These are phyloP conservation scores for Leersia perrieri DNA, from an alignment of 176 grass and related monocot genomes.

Conservation along the genomic window DNA sequence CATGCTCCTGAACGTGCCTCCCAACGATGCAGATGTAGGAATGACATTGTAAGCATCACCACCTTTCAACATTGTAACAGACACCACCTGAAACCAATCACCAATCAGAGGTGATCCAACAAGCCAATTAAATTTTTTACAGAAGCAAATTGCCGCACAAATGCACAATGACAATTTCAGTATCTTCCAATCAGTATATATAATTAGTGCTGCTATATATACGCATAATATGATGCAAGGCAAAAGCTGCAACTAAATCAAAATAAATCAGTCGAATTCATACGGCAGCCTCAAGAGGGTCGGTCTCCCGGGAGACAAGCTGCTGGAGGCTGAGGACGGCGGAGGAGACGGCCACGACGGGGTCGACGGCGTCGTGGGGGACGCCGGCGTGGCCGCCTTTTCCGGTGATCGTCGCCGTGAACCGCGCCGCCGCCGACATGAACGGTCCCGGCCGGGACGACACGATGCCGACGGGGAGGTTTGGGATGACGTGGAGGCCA, in stretches of 20 bases:
- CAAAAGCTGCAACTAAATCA: neutral
- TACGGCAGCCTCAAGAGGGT: constrained; percentile 36
- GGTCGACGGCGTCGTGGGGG: constrained; percentile 40
- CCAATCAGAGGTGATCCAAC: neutral
- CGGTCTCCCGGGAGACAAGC: constrained; percentile 31
- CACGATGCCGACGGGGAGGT: constrained; percentile 15
- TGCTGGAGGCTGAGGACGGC: constrained; percentile 51
- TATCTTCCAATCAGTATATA: no score
- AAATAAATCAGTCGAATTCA: neutral
- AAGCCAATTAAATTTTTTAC: no score
- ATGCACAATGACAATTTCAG: no score
- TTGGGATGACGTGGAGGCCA: constrained; percentile 32
- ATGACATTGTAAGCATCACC: constrained; percentile 77
- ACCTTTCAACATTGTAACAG: constrained; percentile 43
- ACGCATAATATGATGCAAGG: neutral
- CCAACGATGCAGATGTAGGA: constrained; percentile 52
- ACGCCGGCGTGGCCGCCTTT: constrained; percentile 46
- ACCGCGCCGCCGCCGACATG: constrained; percentile 30
- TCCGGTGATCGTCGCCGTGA: constrained; percentile 13
- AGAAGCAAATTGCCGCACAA: no score
- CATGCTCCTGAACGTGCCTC: constrained; percentile 69
- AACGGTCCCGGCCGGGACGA: constrained; percentile 33
- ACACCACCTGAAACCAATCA: constrained; percentile 54
- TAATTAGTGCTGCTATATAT: no score
- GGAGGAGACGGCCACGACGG: constrained; percentile 32